These are phyloP conservation scores for Spiromastix sp. DNA, from an alignment of 2,329 filamentous ascomycete species.

Conservation along the genomic window DNA sequence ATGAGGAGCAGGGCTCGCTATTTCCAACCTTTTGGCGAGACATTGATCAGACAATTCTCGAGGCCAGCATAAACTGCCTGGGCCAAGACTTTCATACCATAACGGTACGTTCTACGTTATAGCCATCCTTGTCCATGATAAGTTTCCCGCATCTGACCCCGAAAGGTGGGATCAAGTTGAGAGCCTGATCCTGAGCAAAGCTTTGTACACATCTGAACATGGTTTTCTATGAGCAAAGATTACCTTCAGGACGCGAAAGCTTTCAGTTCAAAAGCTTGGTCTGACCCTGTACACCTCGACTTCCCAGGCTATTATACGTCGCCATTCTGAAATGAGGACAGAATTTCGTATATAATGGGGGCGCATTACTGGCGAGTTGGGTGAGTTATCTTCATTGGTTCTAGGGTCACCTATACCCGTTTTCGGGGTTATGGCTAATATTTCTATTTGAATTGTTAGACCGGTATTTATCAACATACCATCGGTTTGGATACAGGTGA, in stretches of 20 bases:
- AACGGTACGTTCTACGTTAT: slow-evolving; percentile 32
- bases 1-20: too few species aligned
- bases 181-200: slow-evolving; percentile 4
- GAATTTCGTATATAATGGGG: slow-evolving; percentile 39
- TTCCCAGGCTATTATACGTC: slow-evolving; percentile 43
- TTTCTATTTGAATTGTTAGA: too few species aligned
- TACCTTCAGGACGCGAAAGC: slow-evolving; percentile 37
- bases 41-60: too few species aligned
- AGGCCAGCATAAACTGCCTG: too few species aligned
- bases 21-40: too few species aligned
- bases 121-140: slow-evolving; percentile 24
- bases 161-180: slow-evolving; percentile 29
- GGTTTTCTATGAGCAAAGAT: too few species aligned
- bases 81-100: too few species aligned
- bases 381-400: not conserved
- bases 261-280: slow-evolving; percentile 35
- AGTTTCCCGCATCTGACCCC: slow-evolving; percentile 16
- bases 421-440: too few species aligned
- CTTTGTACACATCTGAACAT: too few species aligned
- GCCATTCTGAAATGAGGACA: slow-evolving; percentile 48
- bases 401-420: too few species aligned
- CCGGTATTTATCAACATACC: slow-evolving; percentile 8
- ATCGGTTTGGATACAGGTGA: slow-evolving; percentile 21
- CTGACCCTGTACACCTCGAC: slow-evolving; percentile 36
- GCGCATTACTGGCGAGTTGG: slow-evolving; percentile 17